These are phyloP conservation scores for Hypoxylon perforatum DNA, from an alignment of 495 filamentous ascomycete genomes.

Conservation along the genomic window DNA sequence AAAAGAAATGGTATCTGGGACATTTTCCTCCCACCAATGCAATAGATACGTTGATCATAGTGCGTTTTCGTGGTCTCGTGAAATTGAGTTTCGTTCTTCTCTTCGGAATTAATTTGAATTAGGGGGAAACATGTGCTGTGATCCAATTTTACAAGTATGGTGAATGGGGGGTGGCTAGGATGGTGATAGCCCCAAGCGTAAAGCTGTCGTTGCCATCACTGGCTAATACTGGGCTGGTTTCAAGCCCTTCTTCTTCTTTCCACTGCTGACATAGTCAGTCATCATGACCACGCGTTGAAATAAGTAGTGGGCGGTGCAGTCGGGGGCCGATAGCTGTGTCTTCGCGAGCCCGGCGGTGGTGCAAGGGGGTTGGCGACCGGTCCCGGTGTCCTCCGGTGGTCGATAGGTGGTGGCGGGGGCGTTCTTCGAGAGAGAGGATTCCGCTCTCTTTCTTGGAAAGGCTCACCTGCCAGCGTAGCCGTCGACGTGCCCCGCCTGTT, in stretches of 20 bases:
- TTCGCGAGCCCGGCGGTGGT: constrained; percentile 37
- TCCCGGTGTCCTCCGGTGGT: constrained; percentile 44
- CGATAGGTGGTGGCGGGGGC: constrained; percentile 44
- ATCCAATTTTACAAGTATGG: constrained; percentile 40
- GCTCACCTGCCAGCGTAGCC: constrained; percentile 41
- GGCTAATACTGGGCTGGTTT: constrained; percentile 6
- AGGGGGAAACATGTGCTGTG: constrained; percentile 28
- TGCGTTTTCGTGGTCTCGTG: constrained; percentile 40
- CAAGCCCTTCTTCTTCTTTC: background rate
- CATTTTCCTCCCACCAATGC: constrained; percentile 39
- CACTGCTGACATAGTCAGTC: constrained; percentile 14
- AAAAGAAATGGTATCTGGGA: constrained; percentile 43
- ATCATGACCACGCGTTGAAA: constrained; percentile 16
- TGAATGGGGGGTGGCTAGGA: constrained; percentile 5
- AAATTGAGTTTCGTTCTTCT: constrained; percentile 31
- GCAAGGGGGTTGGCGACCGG: constrained; percentile 46
- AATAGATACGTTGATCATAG: constrained; percentile 37
- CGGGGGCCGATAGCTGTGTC: constrained; percentile 42
- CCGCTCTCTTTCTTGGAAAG: constrained; percentile 42
- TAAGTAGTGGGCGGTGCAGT: constrained; percentile 36
- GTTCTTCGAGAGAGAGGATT: constrained; percentile 43
- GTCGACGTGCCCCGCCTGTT: constrained; percentile 47
- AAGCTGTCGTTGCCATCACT: constrained; percentile 35
- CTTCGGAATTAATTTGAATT: constrained; percentile 29
- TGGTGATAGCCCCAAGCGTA: constrained; percentile 10